phyloP scores from a whole-genome alignment of 805 yeast genomes.

The Lipomyces orientalis region DNA sequence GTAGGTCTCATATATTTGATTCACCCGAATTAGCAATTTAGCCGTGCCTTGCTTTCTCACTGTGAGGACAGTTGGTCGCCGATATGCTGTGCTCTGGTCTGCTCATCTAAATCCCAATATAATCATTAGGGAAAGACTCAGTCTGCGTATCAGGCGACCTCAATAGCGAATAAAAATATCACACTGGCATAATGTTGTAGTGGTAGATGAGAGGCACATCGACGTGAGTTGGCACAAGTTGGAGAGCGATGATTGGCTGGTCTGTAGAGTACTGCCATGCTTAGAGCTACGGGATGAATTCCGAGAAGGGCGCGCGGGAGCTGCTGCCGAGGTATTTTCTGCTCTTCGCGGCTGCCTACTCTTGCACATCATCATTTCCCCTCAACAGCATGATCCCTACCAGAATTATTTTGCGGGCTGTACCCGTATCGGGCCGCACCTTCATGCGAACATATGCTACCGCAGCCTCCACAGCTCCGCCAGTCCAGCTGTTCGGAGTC shows the following conservation, averaged over 20 bases:
- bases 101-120: too few species aligned
- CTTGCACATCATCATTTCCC: neutral
- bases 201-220: neutral
- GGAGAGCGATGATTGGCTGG: conserved; percentile 6
- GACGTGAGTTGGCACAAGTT: neutral
- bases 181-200: too few species aligned
- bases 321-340: neutral
- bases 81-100: too few species aligned
- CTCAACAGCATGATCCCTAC: conserved; percentile 21
- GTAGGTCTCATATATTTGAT: neutral
- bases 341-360: neutral
- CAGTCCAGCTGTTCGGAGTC: conserved; percentile 90
- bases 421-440: conserved; percentile 27
- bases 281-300: neutral
- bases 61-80: too few species aligned
- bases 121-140: too few species aligned
- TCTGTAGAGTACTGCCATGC: neutral
- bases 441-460: conserved; percentile 45
- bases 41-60: neutral
- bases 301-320: neutral
- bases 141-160: too few species aligned
- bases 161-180: too few species aligned
- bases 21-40: neutral
- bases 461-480: conserved; percentile 64
- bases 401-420: conserved; percentile 27